Evolutionary conservation across 2,329 filamentous ascomycete genomes (phyloP).

Genomic region (Claviceps sorghi): DNA sequence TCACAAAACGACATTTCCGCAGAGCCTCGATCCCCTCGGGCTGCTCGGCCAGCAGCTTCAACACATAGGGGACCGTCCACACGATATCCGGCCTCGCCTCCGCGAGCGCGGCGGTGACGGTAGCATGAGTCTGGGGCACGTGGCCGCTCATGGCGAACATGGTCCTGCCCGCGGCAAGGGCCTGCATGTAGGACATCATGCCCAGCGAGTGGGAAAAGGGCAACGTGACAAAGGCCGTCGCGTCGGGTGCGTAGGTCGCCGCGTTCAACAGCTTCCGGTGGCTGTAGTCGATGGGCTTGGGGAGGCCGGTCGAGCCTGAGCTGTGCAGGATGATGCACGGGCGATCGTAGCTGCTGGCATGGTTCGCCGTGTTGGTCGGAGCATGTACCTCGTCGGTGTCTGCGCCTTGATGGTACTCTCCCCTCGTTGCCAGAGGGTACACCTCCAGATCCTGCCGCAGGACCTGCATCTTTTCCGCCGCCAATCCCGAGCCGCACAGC

Average conservation of each 20-base stretch:
- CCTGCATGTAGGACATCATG: constrained; percentile 37
- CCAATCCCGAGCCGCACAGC: not conserved
- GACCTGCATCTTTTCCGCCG: not conserved
- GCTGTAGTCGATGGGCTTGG: constrained; percentile 46
- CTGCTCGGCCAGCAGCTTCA: constrained; percentile 46
- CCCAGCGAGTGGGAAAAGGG: constrained; percentile 47
- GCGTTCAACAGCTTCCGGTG: constrained; percentile 36
- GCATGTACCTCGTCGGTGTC: not conserved
- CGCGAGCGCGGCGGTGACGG: constrained; percentile 29
- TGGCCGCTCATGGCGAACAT: constrained; percentile 40
- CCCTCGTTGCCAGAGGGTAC: not conserved
- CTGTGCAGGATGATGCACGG: constrained; percentile 1
- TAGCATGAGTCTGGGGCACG: constrained; percentile 36
- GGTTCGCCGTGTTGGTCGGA: not conserved
- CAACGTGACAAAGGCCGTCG: constrained; percentile 38
- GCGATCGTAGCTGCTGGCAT: not conserved
- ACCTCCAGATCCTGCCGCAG: not conserved
- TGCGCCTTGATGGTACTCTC: not conserved
- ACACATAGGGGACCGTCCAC: constrained; percentile 45
- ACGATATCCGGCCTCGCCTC: constrained; percentile 35
- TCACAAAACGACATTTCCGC: constrained; percentile 31
- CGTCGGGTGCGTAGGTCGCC: constrained; percentile 22
- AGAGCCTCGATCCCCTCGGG: constrained; percentile 35
- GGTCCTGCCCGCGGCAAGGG: constrained; percentile 32
- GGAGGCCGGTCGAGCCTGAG: constrained; percentile 43